A percentile compares a stretch with the other conserved stretches of the same genome.
Conservation (phyloP, 2,329 filamentous ascomycete genomes). For the Arthroderma uncinatum region DNA sequence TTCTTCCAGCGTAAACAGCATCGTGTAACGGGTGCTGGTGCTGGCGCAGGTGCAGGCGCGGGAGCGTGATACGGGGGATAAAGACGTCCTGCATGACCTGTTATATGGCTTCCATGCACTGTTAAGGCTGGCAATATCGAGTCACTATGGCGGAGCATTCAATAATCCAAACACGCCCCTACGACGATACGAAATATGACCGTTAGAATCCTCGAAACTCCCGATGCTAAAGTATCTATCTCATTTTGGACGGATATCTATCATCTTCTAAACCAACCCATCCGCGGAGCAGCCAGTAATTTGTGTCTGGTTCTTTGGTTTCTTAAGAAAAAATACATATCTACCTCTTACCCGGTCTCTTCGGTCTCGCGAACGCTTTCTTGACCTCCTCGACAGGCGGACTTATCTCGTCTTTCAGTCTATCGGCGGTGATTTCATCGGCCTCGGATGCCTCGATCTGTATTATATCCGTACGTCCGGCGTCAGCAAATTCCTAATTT, state of each 20-base stretch:
- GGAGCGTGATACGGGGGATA: not conserved
- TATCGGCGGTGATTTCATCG: conserved; percentile 44
- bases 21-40: conserved; percentile 12
- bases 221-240: not conserved
- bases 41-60: not conserved
- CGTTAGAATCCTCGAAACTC: not conserved
- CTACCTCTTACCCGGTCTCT: conserved; percentile 45
- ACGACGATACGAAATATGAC: not conserved
- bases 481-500: not conserved
- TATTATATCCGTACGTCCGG: not conserved
- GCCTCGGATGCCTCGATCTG: conserved; percentile 50
- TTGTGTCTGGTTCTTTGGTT: not conserved
- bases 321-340: not conserved
- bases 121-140: not conserved
- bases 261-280: not conserved
- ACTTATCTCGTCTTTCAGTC: conserved; percentile 44
- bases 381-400: conserved; percentile 39
- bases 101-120: not conserved
- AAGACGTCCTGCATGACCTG: conserved; percentile 1
- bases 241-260: not conserved
- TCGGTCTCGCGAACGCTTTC: conserved; percentile 51
- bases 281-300: not conserved
- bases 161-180: too few species aligned
- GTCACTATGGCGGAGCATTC: not conserved
- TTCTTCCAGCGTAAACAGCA: conserved; percentile 58